A percentile compares a stretch with the other conserved stretches of the same genome.
Conservation (phyloP, 176 grass and related monocot genomes). For the Urochloa ruziziensis region DNA sequence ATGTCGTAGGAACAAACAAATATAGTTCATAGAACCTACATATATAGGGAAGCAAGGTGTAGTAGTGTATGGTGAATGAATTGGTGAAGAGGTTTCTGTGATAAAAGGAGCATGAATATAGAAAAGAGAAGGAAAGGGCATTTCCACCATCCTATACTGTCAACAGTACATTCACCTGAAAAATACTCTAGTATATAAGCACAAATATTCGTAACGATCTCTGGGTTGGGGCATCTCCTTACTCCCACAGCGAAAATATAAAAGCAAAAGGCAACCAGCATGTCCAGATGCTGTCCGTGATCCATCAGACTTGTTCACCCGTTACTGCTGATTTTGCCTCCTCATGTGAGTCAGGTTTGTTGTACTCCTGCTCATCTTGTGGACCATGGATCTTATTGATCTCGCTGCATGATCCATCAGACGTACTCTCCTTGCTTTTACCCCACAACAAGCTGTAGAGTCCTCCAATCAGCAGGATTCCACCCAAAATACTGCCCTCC, state of each 20-base stretch:
- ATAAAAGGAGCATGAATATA: no score
- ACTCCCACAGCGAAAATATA: background rate
- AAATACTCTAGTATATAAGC: no score
- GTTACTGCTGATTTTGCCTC: background rate
- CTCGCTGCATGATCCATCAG: background rate
- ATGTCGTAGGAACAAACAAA: no score
- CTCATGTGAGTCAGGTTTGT: background rate
- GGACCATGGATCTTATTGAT: background rate
- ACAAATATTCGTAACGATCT: no score
- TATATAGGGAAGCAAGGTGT: no score
- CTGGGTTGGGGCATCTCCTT: background rate
- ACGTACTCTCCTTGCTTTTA: slow-evolving; percentile 40
- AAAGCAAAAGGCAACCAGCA: background rate
- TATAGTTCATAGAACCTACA: no score
- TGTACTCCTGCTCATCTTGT: background rate
- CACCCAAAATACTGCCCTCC: slow-evolving; percentile 54
- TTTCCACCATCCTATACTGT: no score
- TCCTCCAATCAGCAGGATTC: slow-evolving; percentile 45
- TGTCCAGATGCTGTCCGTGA: background rate
- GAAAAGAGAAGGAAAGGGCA: no score
- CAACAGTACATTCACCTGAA: no score
- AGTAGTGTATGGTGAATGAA: no score
- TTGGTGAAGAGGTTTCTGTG: no score
- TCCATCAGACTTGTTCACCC: background rate
- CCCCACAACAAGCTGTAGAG: slow-evolving; percentile 68